Evolutionary conservation across 2,329 filamentous ascomycete species (phyloP), one percentile per base, ranked within the genome.

Genomic region (Ceratocystis diversiconidia): DNA sequence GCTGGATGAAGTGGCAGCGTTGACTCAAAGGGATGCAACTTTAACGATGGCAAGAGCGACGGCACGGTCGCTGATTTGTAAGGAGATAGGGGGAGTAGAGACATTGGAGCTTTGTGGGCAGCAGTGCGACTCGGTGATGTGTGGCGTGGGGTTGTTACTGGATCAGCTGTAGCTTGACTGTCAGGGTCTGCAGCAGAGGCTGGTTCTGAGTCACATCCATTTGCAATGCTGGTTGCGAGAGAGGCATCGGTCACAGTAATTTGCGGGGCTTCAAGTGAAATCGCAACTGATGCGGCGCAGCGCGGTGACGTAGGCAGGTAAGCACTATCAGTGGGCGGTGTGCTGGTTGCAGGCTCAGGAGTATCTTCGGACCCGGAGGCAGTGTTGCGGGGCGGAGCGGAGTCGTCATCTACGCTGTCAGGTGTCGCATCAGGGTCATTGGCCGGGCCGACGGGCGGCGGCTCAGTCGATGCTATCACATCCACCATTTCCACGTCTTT

Each of bases 201-300:
- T 28, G 22, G 8, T 28, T 5, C 48, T 10, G 22, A 19, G 3
- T 52, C 48, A 25, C 19, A 66, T 8, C 61, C 62, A 61, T 72
- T 70, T 43, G 69, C 70, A n/a, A 69, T 62, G 65, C 65, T 70
- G 25, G 72, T 70, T 17, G 64, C 68, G 57, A 73, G 72, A 50
- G 72, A 68, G 22, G 68, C 70, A 44, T 71, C 62, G 30, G 65
- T 71, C 2, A 73, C 71, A 44, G 68, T 66, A 28, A 73, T 72
- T 32, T 65, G 55, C 28, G 55, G 63, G 28, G 63, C 55, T 15
- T 10, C 48, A 28, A 28, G 3, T 25, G 48, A 15, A 52, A 25
- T 25, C 22, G 48, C 22, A 41, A 41, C 36, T 12, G 22, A 28
- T 25, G 46, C 46, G 6, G 19, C 10, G 60, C 41, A 55, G 52